Evolutionary conservation across 2,329 filamentous ascomycete genomes (phyloP).

Genomic region (Diaporthe australafricana): DNA sequence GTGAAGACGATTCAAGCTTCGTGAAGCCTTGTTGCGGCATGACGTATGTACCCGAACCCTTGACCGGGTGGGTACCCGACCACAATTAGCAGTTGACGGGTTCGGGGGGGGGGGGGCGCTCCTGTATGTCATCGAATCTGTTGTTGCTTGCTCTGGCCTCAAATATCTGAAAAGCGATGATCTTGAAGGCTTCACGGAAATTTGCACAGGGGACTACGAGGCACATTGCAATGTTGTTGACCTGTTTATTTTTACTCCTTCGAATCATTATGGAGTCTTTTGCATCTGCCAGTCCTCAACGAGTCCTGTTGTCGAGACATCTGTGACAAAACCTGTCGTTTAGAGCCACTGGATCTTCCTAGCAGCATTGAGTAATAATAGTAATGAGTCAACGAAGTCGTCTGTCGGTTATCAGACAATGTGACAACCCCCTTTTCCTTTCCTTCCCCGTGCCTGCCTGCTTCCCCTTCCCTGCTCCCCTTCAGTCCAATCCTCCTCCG

Average conservation of each 20-base stretch:
- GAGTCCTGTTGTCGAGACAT: neutral
- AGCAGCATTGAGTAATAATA: neutral
- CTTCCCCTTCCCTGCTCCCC: too few species aligned
- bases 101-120: neutral
- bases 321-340: neutral
- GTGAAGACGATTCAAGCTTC: neutral
- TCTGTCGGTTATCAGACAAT: neutral
- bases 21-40: neutral
- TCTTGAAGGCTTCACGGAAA: too few species aligned
- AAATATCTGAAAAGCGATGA: too few species aligned
- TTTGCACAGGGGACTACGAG: too few species aligned
- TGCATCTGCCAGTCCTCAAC: neutral
- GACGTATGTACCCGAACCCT: slow-evolving; percentile 19
- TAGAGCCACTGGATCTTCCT: neutral
- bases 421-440: neutral
- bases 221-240: too few species aligned
- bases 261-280: neutral
- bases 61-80: neutral
- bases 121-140: too few species aligned
- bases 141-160: too few species aligned
- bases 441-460: neutral
- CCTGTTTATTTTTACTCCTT: neutral
- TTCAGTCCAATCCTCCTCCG: neutral
- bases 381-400: neutral
- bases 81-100: too few species aligned